A percentile compares a stretch with the other conserved stretches of the same genome.
Conservation (phyloP, 306 rosid species). For the Prunus salicina region DNA sequence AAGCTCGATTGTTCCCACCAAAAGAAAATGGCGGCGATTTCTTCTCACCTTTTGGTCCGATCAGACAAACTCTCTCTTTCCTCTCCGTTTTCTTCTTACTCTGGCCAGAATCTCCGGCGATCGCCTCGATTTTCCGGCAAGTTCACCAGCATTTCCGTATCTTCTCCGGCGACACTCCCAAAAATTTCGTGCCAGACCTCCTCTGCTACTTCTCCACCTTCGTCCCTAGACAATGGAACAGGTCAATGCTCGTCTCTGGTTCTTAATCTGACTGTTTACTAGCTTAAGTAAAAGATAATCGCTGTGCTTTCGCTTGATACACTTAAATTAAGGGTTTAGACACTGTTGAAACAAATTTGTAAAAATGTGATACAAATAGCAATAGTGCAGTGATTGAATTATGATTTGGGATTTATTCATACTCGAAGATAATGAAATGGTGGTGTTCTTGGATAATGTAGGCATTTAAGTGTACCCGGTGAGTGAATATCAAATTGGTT, state of each 20-base stretch:
- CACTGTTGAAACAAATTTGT: background rate
- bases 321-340: constrained; percentile 28
- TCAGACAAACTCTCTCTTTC: constrained; percentile 37
- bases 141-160: constrained; percentile 19
- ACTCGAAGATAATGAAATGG: background rate
- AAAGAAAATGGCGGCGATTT: constrained; percentile 46
- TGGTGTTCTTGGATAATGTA: background rate
- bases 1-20: background rate
- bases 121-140: constrained; percentile 14
- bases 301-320: background rate
- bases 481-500: background rate
- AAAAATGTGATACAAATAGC: background rate
- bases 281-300: background rate
- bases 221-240: constrained; percentile 32
- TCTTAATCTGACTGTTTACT: background rate
- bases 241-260: constrained; percentile 13
- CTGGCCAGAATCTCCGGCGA: constrained; percentile 33
- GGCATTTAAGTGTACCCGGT: background rate
- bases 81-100: constrained; percentile 25
- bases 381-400: background rate
- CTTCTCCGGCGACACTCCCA: constrained; percentile 29
- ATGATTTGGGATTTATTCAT: background rate
- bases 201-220: constrained; percentile 30
- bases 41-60: constrained; percentile 22
- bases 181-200: constrained; percentile 49